These are phyloP conservation scores for Boechera retrofracta DNA, from an alignment of 345 rosid species.

Conservation along the genomic window DNA sequence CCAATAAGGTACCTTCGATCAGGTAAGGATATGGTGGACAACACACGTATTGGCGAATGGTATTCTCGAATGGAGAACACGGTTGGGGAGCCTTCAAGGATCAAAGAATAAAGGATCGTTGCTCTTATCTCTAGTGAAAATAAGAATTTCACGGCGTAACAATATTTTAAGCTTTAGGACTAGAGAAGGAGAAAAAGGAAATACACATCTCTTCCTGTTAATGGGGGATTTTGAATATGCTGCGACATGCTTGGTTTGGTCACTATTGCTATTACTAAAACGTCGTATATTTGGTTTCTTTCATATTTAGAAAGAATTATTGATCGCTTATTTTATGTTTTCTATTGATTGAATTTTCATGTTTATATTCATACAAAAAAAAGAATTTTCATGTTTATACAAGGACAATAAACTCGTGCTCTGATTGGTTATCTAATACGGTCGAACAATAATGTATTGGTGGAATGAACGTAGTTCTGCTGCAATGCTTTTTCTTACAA, in stretches of 20 bases:
- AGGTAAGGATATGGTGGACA: conserved; percentile 91
- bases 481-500: too few species aligned
- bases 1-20: conserved; percentile 79
- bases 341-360: not conserved
- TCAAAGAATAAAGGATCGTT: conserved; percentile 46
- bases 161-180: conserved; percentile 13
- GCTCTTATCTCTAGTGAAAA: conserved; percentile 20
- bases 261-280: conserved; percentile 6
- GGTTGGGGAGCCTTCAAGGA: conserved; percentile 69
- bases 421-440: not conserved
- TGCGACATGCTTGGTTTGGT: conserved; percentile 21
- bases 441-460: not conserved
- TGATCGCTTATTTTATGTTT: not conserved
- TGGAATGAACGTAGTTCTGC: too few species aligned
- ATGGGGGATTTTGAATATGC: conserved; percentile 10
- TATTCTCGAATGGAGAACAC: conserved; percentile 72
- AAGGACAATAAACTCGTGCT: not conserved
- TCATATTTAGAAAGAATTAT: not conserved
- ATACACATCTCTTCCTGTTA: conserved; percentile 35
- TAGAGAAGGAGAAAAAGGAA: conserved; percentile 32
- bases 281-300: not conserved
- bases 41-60: conserved; percentile 89
- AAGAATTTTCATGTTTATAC: not conserved
- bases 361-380: not conserved
- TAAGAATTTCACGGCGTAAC: conserved; percentile 32